Percentiles rank a stretch among this genome's conserved stretches.
Evolutionary conservation across 345 rosid species (phyloP).

Genomic region (Arabidopsis arenosa): DNA sequence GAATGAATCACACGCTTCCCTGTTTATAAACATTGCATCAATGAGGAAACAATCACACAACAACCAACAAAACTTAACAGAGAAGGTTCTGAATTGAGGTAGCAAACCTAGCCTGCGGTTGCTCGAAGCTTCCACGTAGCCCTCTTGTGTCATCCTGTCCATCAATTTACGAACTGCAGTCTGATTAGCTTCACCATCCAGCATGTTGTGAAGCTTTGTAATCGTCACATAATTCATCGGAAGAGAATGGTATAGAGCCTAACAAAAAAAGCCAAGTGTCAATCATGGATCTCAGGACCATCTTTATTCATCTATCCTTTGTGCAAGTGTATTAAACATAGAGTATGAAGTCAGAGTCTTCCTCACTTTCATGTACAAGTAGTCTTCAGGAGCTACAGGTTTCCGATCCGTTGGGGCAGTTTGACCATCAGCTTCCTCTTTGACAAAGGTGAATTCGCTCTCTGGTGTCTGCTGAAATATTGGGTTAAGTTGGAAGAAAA

Average conservation of each 20-base stretch:
- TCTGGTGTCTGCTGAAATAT: constrained; percentile 50
- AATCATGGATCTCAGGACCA: constrained; percentile 4
- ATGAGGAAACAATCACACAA: constrained; percentile 2
- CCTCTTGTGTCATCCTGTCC: constrained; percentile 76
- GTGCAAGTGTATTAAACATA: constrained; percentile 14
- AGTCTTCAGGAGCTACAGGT: constrained; percentile 57
- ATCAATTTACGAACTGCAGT: constrained; percentile 66
- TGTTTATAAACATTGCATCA: constrained; percentile 43
- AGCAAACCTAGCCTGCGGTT: constrained; percentile 80
- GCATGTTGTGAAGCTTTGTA: constrained; percentile 75
- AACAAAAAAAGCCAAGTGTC: neutral
- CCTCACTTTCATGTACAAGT: constrained; percentile 79
- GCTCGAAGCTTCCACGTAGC: constrained; percentile 76
- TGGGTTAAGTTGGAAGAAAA: constrained; percentile 1
- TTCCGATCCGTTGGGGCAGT: constrained; percentile 45
- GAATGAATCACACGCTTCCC: constrained; percentile 93
- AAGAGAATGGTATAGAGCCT: constrained; percentile 87
- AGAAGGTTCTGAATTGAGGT: constrained; percentile 19
- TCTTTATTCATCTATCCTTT: neutral
- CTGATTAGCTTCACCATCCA: constrained; percentile 79
- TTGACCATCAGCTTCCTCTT: constrained; percentile 70
- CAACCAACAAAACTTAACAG: constrained; percentile 9
- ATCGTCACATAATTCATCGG: constrained; percentile 75
- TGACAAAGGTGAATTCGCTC: constrained; percentile 66
- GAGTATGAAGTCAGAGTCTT: constrained; percentile 9